phyloP scores from a whole-genome alignment of 148 eudicot genomes.

The Bassia scoparia region DNA sequence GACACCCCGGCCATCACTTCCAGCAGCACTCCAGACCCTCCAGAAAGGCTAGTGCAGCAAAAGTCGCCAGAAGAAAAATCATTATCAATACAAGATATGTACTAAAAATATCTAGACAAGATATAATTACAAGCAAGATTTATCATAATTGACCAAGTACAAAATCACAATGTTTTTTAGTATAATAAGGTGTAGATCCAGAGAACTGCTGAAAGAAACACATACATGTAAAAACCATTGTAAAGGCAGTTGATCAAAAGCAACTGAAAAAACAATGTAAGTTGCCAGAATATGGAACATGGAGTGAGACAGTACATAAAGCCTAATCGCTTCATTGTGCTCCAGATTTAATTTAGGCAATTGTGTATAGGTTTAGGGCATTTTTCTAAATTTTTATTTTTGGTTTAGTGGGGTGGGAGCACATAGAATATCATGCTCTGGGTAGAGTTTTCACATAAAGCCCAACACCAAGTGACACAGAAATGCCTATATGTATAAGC shows the following conservation, averaged over 20 bases:
- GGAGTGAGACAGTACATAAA: background rate
- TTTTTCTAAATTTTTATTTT: no score
- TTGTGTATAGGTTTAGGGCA: no score
- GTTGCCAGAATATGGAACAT: background rate
- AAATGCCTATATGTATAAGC: background rate
- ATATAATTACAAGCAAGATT: background rate
- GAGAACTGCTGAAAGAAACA: background rate
- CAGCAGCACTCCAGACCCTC: constrained; percentile 98
- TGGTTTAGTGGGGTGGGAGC: no score
- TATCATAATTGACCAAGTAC: background rate
- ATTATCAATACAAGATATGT: background rate
- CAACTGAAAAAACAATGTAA: no score
- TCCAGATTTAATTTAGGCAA: no score
- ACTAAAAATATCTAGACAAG: background rate
- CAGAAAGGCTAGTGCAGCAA: constrained; percentile 74
- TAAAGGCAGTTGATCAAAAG: background rate
- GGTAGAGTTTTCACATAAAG: no score
- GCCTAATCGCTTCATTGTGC: no score
- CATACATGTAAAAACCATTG: no score
- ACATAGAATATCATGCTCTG: no score
- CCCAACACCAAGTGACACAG: background rate
- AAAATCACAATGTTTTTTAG: background rate
- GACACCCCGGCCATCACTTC: constrained; percentile 98
- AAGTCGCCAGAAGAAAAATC: constrained; percentile 16
- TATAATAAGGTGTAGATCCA: background rate